A percentile compares a stretch with the other conserved stretches of the same genome.
Conservation (phyloP, 2,329 filamentous ascomycete species). For the Dactylellina drechsleri region DNA sequence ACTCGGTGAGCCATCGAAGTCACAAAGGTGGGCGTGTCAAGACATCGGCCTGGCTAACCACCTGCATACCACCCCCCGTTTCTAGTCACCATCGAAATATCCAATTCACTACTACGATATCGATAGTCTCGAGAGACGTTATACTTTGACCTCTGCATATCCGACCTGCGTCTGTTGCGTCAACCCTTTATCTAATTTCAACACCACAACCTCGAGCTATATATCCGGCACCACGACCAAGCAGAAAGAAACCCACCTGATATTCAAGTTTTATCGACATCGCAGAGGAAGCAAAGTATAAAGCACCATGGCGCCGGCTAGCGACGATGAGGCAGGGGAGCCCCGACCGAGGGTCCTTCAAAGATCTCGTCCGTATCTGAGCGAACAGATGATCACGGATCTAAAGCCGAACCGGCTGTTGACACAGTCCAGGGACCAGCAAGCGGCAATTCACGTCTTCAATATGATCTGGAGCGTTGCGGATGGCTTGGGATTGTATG, state of each 20-base stretch:
- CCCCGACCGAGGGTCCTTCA: slow-evolving; percentile 53
- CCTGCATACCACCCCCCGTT: neutral
- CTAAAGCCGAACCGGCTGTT: slow-evolving; percentile 75
- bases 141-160: neutral
- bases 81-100: neutral
- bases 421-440: slow-evolving; percentile 81
- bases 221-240: neutral
- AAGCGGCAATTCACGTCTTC: slow-evolving; percentile 82
- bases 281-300: neutral
- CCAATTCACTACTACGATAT: neutral
- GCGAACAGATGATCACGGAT: slow-evolving; percentile 80
- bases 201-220: slow-evolving; percentile 2
- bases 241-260: neutral
- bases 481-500: slow-evolving; percentile 79
- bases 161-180: neutral
- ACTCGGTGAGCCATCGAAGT: slow-evolving; percentile 18
- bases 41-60: neutral
- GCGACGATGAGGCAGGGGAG: slow-evolving; percentile 44
- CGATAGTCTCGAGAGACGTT: slow-evolving; percentile 4
- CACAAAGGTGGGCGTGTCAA: neutral
- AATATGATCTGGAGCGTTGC: slow-evolving; percentile 88
- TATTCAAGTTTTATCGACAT: neutral
- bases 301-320: slow-evolving; percentile 33
- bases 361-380: slow-evolving; percentile 73
- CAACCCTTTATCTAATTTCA: slow-evolving; percentile 6